These are phyloP conservation scores for Hansfordia pulvinata DNA, from an alignment of 2,329 filamentous ascomycete species.

Conservation along the genomic window DNA sequence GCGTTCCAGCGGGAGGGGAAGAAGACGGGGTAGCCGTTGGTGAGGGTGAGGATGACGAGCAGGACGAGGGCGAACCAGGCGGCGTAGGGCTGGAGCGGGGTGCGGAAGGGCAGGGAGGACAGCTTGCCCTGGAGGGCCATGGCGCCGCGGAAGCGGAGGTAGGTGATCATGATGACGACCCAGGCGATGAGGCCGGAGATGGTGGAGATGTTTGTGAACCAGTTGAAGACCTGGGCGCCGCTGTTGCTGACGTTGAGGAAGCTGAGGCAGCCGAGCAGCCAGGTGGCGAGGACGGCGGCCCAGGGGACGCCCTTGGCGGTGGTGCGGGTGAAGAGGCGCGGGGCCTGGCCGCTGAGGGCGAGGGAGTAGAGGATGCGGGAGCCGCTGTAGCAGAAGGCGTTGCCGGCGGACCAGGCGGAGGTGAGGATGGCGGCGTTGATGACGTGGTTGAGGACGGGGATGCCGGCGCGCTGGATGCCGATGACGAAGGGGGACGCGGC, in stretches of 20 bases:
- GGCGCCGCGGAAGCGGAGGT: conserved; percentile 44
- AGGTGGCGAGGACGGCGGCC: conserved; percentile 37
- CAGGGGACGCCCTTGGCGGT: conserved; percentile 48
- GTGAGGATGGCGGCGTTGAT: conserved; percentile 58
- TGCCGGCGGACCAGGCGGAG: conserved; percentile 49
- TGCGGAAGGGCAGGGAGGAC: conserved; percentile 35
- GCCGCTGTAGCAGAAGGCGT: conserved; percentile 51
- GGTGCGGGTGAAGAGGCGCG: conserved; percentile 43
- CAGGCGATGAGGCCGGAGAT: conserved; percentile 47
- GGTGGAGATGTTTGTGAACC: conserved; percentile 59
- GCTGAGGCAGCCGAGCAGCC: conserved; percentile 48
- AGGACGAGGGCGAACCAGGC: conserved; percentile 45
- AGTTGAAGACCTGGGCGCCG: conserved; percentile 52
- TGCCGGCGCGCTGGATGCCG: conserved; percentile 53
- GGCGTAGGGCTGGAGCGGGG: conserved; percentile 46
- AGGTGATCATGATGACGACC: conserved; percentile 44
- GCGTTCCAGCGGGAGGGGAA: conserved; percentile 50
- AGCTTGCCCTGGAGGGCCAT: conserved; percentile 37
- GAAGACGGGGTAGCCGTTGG: conserved; percentile 67
- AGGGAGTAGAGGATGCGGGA: conserved; percentile 59
- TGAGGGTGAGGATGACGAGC: conserved; percentile 49
- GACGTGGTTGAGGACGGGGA: conserved; percentile 47
- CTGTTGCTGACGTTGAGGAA: conserved; percentile 56
- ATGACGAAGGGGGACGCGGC: conserved; percentile 50
- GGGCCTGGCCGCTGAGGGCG: conserved; percentile 52